These are phyloP conservation scores for Rhizopogon roseolus DNA, from an alignment of 768 basidiomycete genomes.

Conservation along the genomic window DNA sequence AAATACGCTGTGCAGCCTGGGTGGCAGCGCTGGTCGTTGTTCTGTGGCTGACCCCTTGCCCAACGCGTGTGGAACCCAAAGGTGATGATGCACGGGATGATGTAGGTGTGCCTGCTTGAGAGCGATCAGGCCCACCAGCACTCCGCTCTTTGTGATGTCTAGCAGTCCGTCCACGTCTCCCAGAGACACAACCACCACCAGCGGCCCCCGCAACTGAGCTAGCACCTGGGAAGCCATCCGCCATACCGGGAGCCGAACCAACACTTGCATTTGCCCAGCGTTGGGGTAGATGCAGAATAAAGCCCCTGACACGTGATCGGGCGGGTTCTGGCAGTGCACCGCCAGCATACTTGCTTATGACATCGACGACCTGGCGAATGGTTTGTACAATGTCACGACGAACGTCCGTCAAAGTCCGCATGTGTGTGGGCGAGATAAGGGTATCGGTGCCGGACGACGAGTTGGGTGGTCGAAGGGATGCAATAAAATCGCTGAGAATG, in stretches of 20 bases:
- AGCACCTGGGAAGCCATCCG: conserved; percentile 26
- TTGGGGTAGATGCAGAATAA: conserved; percentile 76
- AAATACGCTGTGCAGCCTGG: conserved; percentile 72
- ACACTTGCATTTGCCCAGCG: conserved; percentile 60
- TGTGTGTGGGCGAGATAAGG: conserved; percentile 43
- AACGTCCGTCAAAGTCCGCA: conserved; percentile 67
- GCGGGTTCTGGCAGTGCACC: conserved; percentile 85
- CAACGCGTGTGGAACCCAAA: conserved; percentile 17
- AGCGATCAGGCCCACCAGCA: conserved; percentile 28
- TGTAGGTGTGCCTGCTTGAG: conserved; percentile 24
- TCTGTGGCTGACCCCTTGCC: conserved; percentile 13
- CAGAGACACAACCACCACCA: conserved; percentile 14
- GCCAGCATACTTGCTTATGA: conserved; percentile 82
- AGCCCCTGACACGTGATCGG: conserved; percentile 62
- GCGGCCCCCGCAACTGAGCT: conserved; percentile 33
- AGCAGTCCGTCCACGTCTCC: conserved; percentile 12
- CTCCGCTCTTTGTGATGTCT: conserved; percentile 34
- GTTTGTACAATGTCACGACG: conserved; percentile 85
- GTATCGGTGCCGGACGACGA: conserved; percentile 22
- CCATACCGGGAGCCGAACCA: conserved; percentile 11
- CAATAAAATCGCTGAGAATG: conserved; percentile 79
- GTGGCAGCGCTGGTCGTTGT: conserved; percentile 53
- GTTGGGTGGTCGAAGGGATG: conserved; percentile 48
- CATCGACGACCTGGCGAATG: conserved; percentile 83
- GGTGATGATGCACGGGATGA: conserved; percentile 33